Conservation (phyloP, 140 eudicot genomes). For the Flaveria floridana region DNA sequence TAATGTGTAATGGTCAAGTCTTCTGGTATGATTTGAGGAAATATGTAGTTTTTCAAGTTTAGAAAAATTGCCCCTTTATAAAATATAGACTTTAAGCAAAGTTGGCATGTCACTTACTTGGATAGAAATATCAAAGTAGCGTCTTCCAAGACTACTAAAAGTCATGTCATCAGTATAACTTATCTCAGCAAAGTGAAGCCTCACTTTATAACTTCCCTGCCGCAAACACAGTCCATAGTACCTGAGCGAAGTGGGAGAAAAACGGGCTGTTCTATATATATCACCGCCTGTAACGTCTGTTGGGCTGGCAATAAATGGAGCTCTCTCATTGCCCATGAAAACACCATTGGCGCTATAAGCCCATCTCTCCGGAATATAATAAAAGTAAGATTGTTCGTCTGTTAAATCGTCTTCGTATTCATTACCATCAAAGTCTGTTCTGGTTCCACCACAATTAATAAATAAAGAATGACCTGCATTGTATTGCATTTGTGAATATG, state of each 20-base stretch:
- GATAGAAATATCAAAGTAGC: slow-evolving; percentile 73
- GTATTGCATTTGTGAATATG: background rate
- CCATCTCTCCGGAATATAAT: slow-evolving; percentile 47
- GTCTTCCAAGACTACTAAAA: slow-evolving; percentile 65
- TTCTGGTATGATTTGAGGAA: background rate
- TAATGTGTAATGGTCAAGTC: too few species aligned
- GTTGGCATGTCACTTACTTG: slow-evolving; percentile 55
- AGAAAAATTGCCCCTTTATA: background rate
- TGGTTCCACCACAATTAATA: slow-evolving; percentile 77
- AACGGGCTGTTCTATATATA: slow-evolving; percentile 63
- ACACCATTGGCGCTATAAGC: slow-evolving; percentile 71
- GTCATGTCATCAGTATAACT: slow-evolving; percentile 48
- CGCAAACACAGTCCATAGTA: slow-evolving; percentile 72
- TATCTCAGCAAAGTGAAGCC: slow-evolving; percentile 92
- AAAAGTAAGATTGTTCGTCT: slow-evolving; percentile 48
- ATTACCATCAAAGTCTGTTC: slow-evolving; percentile 39
- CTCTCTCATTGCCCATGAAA: slow-evolving; percentile 41
- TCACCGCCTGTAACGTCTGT: slow-evolving; percentile 34
- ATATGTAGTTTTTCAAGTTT: background rate
- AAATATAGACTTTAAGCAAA: background rate
- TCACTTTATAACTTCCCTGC: slow-evolving; percentile 67
- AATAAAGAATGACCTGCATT: slow-evolving; percentile 58
- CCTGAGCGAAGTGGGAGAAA: slow-evolving; percentile 72
- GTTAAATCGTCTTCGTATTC: slow-evolving; percentile 55
- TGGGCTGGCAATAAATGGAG: slow-evolving; percentile 25